phyloP scores from a whole-genome alignment of 257 asterid genomes.

The Nicotiana otophora region DNA sequence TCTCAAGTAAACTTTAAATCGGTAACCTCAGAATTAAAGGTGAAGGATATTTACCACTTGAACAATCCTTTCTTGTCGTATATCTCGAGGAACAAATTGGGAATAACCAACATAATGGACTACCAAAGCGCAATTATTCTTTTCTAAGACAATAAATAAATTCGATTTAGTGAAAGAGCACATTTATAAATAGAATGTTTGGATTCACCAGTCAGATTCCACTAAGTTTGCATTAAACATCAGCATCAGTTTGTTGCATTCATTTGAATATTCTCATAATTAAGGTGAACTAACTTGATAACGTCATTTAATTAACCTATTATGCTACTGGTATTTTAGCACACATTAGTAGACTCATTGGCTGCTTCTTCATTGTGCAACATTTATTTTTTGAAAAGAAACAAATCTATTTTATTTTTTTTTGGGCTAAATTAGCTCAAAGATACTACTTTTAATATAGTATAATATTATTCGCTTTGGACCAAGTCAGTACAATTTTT shows the following conservation, averaged over 20 bases:
- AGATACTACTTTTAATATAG: too few species aligned
- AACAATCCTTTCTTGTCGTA: background rate
- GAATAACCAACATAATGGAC: background rate
- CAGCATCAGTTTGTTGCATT: constrained; percentile 14
- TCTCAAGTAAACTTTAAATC: too few species aligned
- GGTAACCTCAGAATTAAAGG: too few species aligned
- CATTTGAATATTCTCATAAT: background rate
- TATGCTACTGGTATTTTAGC: background rate
- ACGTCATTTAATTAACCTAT: background rate
- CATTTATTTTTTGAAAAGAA: background rate
- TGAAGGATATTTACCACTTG: too few species aligned
- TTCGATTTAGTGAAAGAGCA: too few species aligned
- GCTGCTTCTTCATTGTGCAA: constrained; percentile 15
- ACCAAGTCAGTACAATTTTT: too few species aligned
- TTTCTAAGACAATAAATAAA: background rate
- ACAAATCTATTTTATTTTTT: too few species aligned
- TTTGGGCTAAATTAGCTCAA: too few species aligned
- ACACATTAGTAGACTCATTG: constrained; percentile 16
- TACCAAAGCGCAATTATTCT: background rate
- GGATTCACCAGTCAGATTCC: constrained; percentile 23
- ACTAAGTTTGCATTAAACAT: constrained; percentile 8
- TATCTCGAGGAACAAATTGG: background rate
- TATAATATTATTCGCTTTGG: too few species aligned
- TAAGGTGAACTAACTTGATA: constrained; percentile 4
- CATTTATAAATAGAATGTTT: background rate